Conservation (phyloP, 108 stramenopile species). For the Stephanodiscus triporus region DNA sequence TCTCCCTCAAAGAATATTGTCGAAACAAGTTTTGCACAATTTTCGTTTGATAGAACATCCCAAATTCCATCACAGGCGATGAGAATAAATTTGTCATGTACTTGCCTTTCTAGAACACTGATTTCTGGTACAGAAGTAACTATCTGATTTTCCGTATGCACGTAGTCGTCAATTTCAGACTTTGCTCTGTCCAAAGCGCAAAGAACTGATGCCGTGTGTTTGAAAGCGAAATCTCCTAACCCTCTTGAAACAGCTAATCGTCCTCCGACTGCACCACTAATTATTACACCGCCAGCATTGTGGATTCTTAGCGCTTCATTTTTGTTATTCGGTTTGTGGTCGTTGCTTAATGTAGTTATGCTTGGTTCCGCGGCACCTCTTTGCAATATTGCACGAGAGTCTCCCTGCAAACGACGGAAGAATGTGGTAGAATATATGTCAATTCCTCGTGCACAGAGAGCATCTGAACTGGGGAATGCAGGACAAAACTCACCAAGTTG, state of each 20-base stretch:
- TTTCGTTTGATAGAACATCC: conserved; percentile 89
- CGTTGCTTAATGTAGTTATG: conserved; percentile 76
- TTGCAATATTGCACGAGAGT: conserved; percentile 86
- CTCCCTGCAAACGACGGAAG: conserved; percentile 61
- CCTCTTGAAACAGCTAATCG: conserved; percentile 94
- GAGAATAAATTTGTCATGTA: conserved; percentile 81
- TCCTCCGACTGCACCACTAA: conserved; percentile 86
- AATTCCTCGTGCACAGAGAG: neutral
- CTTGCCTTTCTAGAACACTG: conserved; percentile 55
- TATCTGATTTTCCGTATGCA: conserved; percentile 78
- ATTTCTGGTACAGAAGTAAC: conserved; percentile 83
- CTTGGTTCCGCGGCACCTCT: conserved; percentile 34
- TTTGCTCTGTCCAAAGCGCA: conserved; percentile 1
- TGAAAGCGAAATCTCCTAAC: conserved; percentile 90
- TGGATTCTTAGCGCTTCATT: conserved; percentile 67
- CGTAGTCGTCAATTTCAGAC: conserved; percentile 47
- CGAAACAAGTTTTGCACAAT: conserved; percentile 78
- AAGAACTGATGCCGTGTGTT: conserved; percentile 39
- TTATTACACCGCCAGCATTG: conserved; percentile 71
- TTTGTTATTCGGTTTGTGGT: conserved; percentile 93
- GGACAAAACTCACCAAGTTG: conserved; percentile 61
- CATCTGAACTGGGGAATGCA: neutral
- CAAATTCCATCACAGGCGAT: conserved; percentile 96
- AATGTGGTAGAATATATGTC: neutral
- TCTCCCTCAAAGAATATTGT: conserved; percentile 67